Conservation (phyloP, 139 green algal genomes). For the Pleodorina starrii region DNA sequence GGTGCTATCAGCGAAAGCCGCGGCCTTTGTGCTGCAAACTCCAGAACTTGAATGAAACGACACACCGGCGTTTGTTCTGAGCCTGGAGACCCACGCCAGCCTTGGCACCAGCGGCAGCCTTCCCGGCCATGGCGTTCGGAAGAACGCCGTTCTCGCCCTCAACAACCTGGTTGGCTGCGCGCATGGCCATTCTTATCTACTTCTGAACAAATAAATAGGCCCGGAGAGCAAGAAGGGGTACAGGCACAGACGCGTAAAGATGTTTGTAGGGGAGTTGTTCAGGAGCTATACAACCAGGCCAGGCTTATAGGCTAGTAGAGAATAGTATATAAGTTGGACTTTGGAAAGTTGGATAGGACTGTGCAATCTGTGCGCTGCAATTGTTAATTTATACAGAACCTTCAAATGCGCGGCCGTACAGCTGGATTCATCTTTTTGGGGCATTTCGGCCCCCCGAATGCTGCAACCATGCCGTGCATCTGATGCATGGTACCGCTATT, state of each 20-base stretch:
- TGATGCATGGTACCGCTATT: no score
- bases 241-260: neutral
- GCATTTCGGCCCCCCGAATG: no score
- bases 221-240: neutral
- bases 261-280: neutral
- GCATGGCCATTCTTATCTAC: conserved; percentile 18
- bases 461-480: no score
- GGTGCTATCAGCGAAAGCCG: neutral
- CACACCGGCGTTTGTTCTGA: conserved; percentile 38
- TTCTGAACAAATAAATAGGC: neutral
- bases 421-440: no score
- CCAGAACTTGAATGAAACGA: neutral
- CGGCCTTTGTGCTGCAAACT: neutral
- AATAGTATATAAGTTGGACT: no score
- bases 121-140: conserved; percentile 5
- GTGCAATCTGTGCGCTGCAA: no score
- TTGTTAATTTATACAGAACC: no score
- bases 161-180: neutral
- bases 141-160: conserved; percentile 40
- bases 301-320: no score
- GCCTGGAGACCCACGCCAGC: neutral
- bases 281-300: no score
- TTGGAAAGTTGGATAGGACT: no score
- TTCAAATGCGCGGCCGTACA: no score
- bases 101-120: conserved; percentile 25